Conservation (phyloP, 2,329 filamentous ascomycete species). For the Phaeosphaeria sp. region DNA sequence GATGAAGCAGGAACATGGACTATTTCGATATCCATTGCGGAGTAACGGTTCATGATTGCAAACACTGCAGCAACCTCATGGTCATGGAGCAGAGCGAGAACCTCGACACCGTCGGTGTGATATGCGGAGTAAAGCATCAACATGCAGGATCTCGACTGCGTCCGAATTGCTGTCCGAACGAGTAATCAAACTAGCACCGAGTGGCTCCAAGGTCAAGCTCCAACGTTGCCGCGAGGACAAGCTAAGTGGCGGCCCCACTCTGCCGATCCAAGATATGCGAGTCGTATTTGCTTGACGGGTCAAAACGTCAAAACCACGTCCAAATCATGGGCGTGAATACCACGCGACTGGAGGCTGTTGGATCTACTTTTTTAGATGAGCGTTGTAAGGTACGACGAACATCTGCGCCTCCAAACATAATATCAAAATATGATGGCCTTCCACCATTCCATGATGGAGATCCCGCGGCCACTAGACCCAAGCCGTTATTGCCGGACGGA, state of each 20-base stretch:
- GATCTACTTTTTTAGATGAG: too few species aligned
- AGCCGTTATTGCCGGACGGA: not conserved
- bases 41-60: not conserved
- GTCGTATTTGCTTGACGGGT: not conserved
- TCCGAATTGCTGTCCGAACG: not conserved
- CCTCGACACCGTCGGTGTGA: not conserved
- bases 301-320: slow-evolving; percentile 2
- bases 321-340: not conserved
- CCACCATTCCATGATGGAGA: not conserved
- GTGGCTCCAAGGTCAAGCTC: not conserved
- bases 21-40: not conserved
- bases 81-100: not conserved
- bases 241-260: not conserved
- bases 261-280: not conserved
- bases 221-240: not conserved
- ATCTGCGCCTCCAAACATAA: not conserved
- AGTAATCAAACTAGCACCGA: not conserved
- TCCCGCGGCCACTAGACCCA: not conserved
- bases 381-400: not conserved
- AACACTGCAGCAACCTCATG: not conserved
- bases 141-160: not conserved
- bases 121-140: not conserved
- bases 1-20: not conserved
- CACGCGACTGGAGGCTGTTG: too few species aligned
- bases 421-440: not conserved